phyloP scores from a whole-genome alignment of 345 rosid genomes.

The Raphanus raphanistrum region DNA sequence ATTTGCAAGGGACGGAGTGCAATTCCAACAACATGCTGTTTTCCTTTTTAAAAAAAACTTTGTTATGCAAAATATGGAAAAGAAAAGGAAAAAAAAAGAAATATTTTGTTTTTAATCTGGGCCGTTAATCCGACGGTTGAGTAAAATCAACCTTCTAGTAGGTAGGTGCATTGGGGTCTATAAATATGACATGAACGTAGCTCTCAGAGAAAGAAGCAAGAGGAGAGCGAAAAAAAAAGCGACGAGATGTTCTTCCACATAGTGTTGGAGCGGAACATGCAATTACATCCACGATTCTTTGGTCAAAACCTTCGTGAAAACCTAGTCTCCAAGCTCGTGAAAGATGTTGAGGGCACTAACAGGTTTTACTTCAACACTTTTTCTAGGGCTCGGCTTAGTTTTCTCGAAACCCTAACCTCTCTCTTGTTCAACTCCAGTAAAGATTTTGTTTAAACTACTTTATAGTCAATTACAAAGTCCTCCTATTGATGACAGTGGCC shows the following conservation, averaged over 20 bases:
- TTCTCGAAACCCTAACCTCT: conserved; percentile 16
- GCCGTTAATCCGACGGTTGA: conserved; percentile 30
- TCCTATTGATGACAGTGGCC: conserved; percentile 51
- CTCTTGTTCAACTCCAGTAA: background rate
- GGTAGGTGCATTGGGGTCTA: background rate
- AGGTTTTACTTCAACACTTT: conserved; percentile 42
- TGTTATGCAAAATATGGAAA: background rate
- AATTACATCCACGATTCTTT: conserved; percentile 81
- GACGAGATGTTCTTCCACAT: conserved; percentile 77
- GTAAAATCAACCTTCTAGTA: background rate
- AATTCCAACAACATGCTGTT: background rate
- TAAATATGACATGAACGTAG: background rate
- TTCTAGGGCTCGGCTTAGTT: conserved; percentile 17
- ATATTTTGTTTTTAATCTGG: background rate
- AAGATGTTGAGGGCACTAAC: conserved; percentile 97
- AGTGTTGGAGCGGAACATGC: conserved; percentile 88
- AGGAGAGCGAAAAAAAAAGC: background rate
- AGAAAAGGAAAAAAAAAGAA: background rate
- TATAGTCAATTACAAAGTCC: too few relatives aligned
- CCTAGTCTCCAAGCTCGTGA: conserved; percentile 83
- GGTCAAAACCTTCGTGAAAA: conserved; percentile 83
- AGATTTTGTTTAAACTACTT: too few relatives aligned
- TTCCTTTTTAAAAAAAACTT: background rate
- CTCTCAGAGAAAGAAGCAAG: background rate
- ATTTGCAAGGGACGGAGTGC: background rate